Base-by-base conservation (phyloP, 129 eudicot species). In the Lactuca sativa region DNA sequence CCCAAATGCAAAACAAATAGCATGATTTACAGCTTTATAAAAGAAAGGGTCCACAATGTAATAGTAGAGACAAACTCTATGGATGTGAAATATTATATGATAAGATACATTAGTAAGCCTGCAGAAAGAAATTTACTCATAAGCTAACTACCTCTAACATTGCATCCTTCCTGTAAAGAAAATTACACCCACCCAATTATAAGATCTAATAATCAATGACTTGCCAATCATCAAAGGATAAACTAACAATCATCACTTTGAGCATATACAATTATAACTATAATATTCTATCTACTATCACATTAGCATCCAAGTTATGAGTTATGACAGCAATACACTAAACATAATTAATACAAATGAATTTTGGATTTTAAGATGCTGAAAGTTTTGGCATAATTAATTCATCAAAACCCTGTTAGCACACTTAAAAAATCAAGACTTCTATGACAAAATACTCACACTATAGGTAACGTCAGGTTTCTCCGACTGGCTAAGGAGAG, bases 391-490 rank as follows among this genome's bases (percentile, higher is more conserved):
- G 9, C 13, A 37, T 10, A 16, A 54, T 21, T 9, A 68, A 41
- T 53, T 16, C 12, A 55, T 55, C 36, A 14, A 55, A 68, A 68
- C 73, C 72, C 73, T 36, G 55, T 14, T 30, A 66, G 38, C 12
- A 15, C 36, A 4, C 48, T 44, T 44, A 36, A 59, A 59, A 47
- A 10, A 44, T 34, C 36, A 9, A 4, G 4, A 71, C 6, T 31
- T 47, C 48, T 52, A 2, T 7, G 38, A 37, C 0, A 51, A 17
- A 64, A 16, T 6, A 81, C 89, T 81, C 58, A 90, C 97, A 63
- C 64, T 82, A 13, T 90, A 90, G 25, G 91, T 66, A 14, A 90
- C 95, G 56, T 87, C 97, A n/a, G 97, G 97, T 77, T 81, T 90
- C 90, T 90, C 97, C 9, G 91, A 83, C 44, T 87, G 95, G 63